A percentile compares a stretch with the other conserved stretches of the same genome.
Evolutionary conservation across 2,329 filamentous ascomycete species (phyloP).

Genomic region (Neonectria sp.): DNA sequence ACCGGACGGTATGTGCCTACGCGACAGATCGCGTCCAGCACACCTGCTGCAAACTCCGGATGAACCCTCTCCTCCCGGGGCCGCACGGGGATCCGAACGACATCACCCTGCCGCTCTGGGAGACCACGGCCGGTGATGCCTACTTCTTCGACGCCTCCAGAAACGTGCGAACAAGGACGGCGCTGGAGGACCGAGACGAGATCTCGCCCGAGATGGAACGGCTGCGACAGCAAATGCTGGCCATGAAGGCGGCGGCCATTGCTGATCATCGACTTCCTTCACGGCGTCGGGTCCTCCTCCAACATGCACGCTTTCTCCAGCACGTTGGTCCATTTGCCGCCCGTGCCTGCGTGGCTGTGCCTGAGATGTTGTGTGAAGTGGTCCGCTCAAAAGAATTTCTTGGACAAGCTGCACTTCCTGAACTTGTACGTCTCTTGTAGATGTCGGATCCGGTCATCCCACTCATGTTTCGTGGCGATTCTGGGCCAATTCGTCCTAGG

Average conservation of each 20-base stretch:
- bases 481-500: conserved; percentile 55
- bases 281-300: conserved; percentile 70
- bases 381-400: conserved; percentile 98
- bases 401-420: conserved; percentile 90
- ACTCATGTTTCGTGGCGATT: conserved; percentile 83
- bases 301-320: conserved; percentile 97
- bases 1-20: conserved; percentile 35
- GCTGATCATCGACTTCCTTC: conserved; percentile 40
- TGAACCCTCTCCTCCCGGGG: conserved; percentile 33
- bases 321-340: conserved; percentile 99
- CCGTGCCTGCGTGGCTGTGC: conserved; percentile 95
- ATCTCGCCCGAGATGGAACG: conserved; percentile 23
- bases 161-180: conserved; percentile 27
- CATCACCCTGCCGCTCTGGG: conserved; percentile 30
- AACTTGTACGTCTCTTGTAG: conserved; percentile 95
- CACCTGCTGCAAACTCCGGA: conserved; percentile 37
- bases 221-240: conserved; percentile 14
- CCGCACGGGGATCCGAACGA: conserved; percentile 25
- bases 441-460: conserved; percentile 89
- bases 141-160: conserved; percentile 31
- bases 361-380: conserved; percentile 99
- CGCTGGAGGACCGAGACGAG: conserved; percentile 30
- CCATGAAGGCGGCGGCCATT: neutral
- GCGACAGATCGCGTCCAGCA: conserved; percentile 32
- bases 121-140: conserved; percentile 21